Base-by-base conservation (phyloP, 2,329 filamentous ascomycete species). In the Aspergillus fijiensis region DNA sequence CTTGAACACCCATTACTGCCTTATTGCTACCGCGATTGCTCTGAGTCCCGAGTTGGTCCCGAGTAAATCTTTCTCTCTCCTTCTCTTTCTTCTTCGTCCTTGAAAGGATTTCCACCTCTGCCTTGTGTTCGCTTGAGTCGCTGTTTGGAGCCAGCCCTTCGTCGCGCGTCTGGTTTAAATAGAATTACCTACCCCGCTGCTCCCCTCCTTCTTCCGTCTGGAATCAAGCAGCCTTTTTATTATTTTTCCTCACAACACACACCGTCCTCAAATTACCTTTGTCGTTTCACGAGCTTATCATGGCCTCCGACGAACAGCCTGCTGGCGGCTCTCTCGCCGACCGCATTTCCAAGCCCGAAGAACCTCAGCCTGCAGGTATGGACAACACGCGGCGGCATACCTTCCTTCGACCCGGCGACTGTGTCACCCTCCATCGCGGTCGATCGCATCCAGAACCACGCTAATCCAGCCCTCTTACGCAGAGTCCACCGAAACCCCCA, bases 331-430 rank as follows among this genome's bases (percentile, higher is more conserved):
- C 80, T 33, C 74, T 84, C 53, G 80, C 75, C 23, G 80, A 81
- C 63, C 81, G 82, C 60, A 77, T 83, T 63, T 76, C 79, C 45
- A 76, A 77, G 59, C 75, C 79, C 25, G 75, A 77, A 21, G 68
- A 67, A 52, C 50, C 72, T 11, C 49, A 60, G 27, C 60, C 65
- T 42, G 54, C 69, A 60, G 73, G 74, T 74, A 77, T 66, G 67
- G 64, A 61, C 60, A 52, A 60, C 39, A 49, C 58, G 25, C 57
- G 59, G 25, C 57, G 59, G 51, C 59, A 57, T 51, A 49, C 61
- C 52, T 57, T 59, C 53, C 54, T 61, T 67, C 67, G 56, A 62
- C 51, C 9, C 47, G n/a, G 16, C 51, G 48, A 39, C 25, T 51
- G 7, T 58, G 67, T 70, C 16, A 60, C 62, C 48, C 42, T 50